These are phyloP conservation scores for Podospora pseudoanserina DNA, from an alignment of 495 filamentous ascomycete species.

Conservation along the genomic window DNA sequence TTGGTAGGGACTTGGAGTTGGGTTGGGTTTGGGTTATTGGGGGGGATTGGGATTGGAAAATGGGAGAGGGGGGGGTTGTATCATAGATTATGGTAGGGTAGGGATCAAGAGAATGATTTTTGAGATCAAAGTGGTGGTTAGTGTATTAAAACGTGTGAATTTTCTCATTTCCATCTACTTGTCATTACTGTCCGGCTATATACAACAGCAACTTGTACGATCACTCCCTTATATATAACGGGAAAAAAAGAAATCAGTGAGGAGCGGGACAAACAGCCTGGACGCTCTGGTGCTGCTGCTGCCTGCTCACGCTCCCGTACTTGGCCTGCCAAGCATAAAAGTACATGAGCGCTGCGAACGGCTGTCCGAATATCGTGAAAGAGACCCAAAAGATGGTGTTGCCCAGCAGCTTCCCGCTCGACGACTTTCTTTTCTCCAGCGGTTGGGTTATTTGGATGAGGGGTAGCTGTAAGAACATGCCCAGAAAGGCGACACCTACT, in stretches of 20 bases:
- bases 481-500: constrained; percentile 80
- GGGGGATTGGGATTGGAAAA: neutral
- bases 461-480: constrained; percentile 91
- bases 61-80: neutral
- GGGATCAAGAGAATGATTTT: no score
- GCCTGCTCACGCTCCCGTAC: constrained; percentile 66
- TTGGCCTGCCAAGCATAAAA: constrained; percentile 99
- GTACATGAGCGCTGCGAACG: constrained; percentile 82
- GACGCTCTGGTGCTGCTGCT: neutral
- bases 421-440: constrained; percentile 72
- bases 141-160: neutral
- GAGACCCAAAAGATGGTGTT: constrained; percentile 95
- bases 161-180: neutral
- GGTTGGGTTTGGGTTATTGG: neutral
- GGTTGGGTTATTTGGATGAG: constrained; percentile 76
- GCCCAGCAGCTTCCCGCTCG: constrained; percentile 69
- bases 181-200: neutral
- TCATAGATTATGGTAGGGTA: neutral
- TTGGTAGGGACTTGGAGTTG: neutral
- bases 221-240: neutral
- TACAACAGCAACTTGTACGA: neutral
- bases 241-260: neutral
- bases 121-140: no score
- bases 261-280: constrained; percentile 5
- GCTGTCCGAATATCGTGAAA: constrained; percentile 92